Conservation (phyloP, 139 green algal genomes). For the Coelastrella sp. region DNA sequence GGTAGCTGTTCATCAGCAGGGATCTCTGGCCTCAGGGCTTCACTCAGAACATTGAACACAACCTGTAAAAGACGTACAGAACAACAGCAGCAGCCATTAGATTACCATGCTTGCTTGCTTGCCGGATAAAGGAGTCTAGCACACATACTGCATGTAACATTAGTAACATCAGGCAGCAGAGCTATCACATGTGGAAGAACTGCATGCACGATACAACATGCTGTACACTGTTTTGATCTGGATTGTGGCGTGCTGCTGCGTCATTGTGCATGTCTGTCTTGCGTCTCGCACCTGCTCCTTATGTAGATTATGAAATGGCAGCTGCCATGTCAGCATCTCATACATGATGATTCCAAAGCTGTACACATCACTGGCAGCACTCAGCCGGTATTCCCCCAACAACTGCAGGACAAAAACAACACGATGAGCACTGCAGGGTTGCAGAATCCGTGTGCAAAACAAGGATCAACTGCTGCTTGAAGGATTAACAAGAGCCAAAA, state of each 20-base stretch:
- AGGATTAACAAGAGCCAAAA: too few relatives aligned
- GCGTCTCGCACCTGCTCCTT: slow-evolving; percentile 16
- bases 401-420: neutral
- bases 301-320: slow-evolving; percentile 59
- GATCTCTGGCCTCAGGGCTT: neutral
- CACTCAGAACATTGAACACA: slow-evolving; percentile 10
- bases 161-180: too few relatives aligned
- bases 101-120: too few relatives aligned
- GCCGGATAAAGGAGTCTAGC: too few relatives aligned
- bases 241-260: too few relatives aligned
- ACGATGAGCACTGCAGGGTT: neutral
- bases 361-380: slow-evolving; percentile 52
- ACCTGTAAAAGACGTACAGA: neutral
- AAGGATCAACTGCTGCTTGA: too few relatives aligned
- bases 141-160: too few relatives aligned
- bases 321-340: slow-evolving; percentile 81
- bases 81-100: neutral
- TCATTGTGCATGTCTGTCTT: too few relatives aligned
- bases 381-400: slow-evolving; percentile 49
- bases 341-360: slow-evolving; percentile 75
- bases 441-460: too few relatives aligned
- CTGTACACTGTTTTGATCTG: too few relatives aligned
- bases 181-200: too few relatives aligned
- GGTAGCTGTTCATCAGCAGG: slow-evolving; percentile 13
- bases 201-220: too few relatives aligned